Evolutionary conservation across 1,139 yeast genomes (phyloP).

Genomic region (Zygoascus meyerae): DNA sequence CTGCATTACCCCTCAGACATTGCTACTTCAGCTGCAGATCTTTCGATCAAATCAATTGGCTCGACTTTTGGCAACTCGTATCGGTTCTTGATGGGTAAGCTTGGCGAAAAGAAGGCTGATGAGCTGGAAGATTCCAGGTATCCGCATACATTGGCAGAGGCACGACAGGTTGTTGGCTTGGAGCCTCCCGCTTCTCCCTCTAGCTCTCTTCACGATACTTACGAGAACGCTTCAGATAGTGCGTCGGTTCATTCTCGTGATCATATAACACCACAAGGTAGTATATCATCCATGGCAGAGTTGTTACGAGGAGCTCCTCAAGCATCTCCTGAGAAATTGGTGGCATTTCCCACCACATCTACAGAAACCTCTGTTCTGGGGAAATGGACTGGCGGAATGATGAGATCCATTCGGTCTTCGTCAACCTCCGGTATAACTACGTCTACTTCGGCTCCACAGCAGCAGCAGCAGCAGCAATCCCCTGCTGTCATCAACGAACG

Average conservation of each 20-base stretch:
- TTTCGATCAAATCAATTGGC: conserved; percentile 30
- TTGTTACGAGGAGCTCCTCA: conserved; percentile 1
- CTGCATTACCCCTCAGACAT: conserved; percentile 24
- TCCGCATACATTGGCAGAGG: conserved; percentile 28
- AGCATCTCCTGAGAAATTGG: conserved; percentile 1
- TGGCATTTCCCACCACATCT: not conserved
- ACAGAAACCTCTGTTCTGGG: conserved; percentile 16
- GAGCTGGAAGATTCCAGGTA: conserved; percentile 18
- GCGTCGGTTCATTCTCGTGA: conserved; percentile 7
- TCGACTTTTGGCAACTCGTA: conserved; percentile 32
- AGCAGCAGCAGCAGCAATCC: conserved; percentile 5
- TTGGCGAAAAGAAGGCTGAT: conserved; percentile 15
- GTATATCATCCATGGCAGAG: not conserved
- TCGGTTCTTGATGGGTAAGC: conserved; percentile 30
- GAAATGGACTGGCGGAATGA: conserved; percentile 20
- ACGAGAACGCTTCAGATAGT: conserved; percentile 5
- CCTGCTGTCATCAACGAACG: conserved; percentile 23
- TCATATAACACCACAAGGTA: conserved; percentile 3
- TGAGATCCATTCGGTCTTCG: conserved; percentile 19
- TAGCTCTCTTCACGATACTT: conserved; percentile 2
- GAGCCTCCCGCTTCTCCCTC: conserved; percentile 15
- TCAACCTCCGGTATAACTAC: conserved; percentile 12
- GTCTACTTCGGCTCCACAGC: not conserved
- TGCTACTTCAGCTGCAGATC: conserved; percentile 25
- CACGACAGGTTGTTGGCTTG: conserved; percentile 24